These are phyloP conservation scores for Onygenales sp. DNA, from an alignment of 2,329 filamentous ascomycete species.

Conservation along the genomic window DNA sequence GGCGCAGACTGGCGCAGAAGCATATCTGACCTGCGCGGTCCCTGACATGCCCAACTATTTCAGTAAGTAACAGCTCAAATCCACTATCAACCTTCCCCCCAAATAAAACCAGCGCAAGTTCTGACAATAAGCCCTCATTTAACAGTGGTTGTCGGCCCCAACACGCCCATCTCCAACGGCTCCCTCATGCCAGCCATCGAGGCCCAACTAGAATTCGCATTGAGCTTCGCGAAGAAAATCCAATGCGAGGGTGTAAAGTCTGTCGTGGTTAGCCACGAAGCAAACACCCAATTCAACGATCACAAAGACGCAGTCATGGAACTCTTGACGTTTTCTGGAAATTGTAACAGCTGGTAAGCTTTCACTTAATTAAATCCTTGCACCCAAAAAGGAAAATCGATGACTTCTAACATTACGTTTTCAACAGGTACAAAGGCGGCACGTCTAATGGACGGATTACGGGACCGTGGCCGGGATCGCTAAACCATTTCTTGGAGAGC, in stretches of 20 bases:
- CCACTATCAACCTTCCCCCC: background rate
- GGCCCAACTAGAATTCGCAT: background rate
- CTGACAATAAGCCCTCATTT: background rate
- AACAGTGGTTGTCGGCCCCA: conserved; percentile 2
- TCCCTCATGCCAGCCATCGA: conserved; percentile 5
- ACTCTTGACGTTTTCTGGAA: background rate
- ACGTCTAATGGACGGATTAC: conserved; percentile 6
- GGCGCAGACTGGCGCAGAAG: conserved; percentile 4
- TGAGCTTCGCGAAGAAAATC: background rate
- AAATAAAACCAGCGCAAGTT: background rate
- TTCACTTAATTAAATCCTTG: background rate
- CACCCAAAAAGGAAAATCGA: background rate
- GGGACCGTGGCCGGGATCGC: conserved; percentile 12
- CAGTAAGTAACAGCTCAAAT: background rate
- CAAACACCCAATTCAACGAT: background rate
- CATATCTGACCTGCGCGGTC: conserved; percentile 4
- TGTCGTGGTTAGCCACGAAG: background rate
- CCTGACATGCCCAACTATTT: conserved; percentile 5
- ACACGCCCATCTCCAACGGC: conserved; percentile 5
- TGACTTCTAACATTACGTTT: background rate
- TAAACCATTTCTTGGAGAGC: conserved; percentile 13
- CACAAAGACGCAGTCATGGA: conserved; percentile 2
- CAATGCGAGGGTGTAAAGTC: conserved; percentile 2
- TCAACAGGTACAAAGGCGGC: background rate
- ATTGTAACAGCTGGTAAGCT: conserved; percentile 10